Base-by-base conservation (phyloP, 345 rosid genomes). In the Hibiscus trionum region DNA sequence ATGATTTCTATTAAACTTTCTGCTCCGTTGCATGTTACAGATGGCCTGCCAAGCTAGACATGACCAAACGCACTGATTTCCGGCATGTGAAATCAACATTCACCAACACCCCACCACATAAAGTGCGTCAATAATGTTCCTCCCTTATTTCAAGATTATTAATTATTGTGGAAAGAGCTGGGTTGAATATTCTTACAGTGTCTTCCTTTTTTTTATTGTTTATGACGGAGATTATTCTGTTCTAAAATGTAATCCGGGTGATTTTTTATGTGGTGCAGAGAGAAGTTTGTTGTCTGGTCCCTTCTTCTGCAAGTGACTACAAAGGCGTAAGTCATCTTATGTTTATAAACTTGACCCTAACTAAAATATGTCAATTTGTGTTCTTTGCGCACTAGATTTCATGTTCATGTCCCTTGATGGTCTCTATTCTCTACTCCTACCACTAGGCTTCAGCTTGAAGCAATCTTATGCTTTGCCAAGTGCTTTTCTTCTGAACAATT, bases 41-140 rank as follows among this genome's bases (percentile, higher is more conserved):
- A 76, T 95, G 99, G 99, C 99, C 98, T 57, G 75, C 81, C 49
- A 95, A 84, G 84, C 72, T 95, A 73, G 98, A 95, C 77, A 89
- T 95, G 96, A 95, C 90, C 39, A 95, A 90, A 73, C 93, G 99
- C 64, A 90, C 97, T 11, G 97, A 90, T 81, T 86, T 92, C 77
- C 92, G 82, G 83, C 86, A 90, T 72, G 86, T 95, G 77, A 90
- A 83, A 72, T 78, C 93, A 61, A 87, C 94, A 46, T 92, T 92
- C 82, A 66, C 88, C 16, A 84, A 78, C 76, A 89, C 90, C 35
- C 96, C 91, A 12, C 86, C 90, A 21, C 97, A 90, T 84, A 86
- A 78, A 80, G 99, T 95, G 83, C 87, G 96, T 77, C 31, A 39
- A 61, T 42, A 47, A 14, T 26, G 5, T 66, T 21, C 24, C 5